These are phyloP conservation scores for Diplodia sapinea DNA, from an alignment of 2,329 filamentous ascomycete species.

Conservation along the genomic window DNA sequence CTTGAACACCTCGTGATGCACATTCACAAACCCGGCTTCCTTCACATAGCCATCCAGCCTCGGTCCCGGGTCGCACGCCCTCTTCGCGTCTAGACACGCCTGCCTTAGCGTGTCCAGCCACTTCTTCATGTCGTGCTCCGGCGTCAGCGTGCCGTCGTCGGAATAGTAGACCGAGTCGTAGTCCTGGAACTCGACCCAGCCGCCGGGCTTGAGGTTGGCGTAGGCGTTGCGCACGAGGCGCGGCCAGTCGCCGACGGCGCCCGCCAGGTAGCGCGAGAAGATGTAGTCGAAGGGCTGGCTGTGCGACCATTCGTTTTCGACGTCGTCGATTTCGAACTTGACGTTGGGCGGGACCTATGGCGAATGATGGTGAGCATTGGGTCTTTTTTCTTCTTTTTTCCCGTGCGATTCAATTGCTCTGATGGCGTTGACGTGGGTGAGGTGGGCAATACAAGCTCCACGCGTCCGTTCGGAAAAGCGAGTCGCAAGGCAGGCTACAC, in stretches of 20 bases:
- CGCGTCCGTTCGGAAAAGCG: too few relatives aligned
- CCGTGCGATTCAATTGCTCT: too few relatives aligned
- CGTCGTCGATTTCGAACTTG: conserved; percentile 68
- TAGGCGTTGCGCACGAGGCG: conserved; percentile 57
- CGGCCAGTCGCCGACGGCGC: conserved; percentile 61
- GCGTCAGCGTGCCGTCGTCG: conserved; percentile 43
- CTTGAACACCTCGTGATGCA: conserved; percentile 44
- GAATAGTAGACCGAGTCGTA: conserved; percentile 52
- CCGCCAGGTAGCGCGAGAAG: conserved; percentile 58
- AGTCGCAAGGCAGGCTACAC: too few relatives aligned
- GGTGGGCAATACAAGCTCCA: too few relatives aligned
- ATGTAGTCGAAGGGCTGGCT: conserved; percentile 62
- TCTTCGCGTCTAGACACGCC: conserved; percentile 10
- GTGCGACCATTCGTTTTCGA: conserved; percentile 63
- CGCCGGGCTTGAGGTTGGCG: conserved; percentile 43
- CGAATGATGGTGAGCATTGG: too few relatives aligned
- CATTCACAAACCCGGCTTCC: conserved; percentile 52
- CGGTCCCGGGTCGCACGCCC: conserved; percentile 33
- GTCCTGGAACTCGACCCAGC: conserved; percentile 57
- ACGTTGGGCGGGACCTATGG: conserved; percentile 59
- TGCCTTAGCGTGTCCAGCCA: conserved; percentile 29
- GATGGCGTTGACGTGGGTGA: too few relatives aligned
- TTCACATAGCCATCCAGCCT: conserved; percentile 50
- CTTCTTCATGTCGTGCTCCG: conserved; percentile 34
- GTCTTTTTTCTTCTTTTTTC: too few relatives aligned